Percentiles rank a stretch among this genome's conserved stretches.
These are phyloP conservation scores for Phytophthora citrophthora DNA, from an alignment of 352 stramenopile species.

Conservation along the genomic window DNA sequence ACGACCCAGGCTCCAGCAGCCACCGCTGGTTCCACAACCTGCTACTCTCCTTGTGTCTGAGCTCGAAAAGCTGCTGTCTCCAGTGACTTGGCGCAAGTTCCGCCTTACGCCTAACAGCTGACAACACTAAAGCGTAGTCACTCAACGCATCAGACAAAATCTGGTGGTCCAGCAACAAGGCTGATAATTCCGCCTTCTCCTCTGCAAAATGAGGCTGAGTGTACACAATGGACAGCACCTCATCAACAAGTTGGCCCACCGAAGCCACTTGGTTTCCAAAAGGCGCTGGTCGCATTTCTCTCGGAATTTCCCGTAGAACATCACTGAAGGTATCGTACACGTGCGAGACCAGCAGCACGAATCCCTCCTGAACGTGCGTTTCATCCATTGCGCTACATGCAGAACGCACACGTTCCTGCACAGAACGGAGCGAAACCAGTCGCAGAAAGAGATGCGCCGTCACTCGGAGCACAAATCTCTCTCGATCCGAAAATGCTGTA, in stretches of 20 bases:
- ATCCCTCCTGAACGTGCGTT: constrained; percentile 9
- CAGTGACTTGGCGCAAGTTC: constrained; percentile 1
- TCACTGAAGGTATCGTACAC: constrained; percentile 22
- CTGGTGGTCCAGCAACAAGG: constrained; percentile 12
- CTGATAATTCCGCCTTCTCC: constrained; percentile 7
- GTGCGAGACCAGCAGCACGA: constrained; percentile 20
- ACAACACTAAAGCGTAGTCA: constrained; percentile 9
- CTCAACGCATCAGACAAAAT: constrained; percentile 9
- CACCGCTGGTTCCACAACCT: constrained; percentile 32
- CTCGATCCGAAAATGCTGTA: not conserved
- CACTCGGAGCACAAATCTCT: not conserved
- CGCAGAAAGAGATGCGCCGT: constrained; percentile 23
- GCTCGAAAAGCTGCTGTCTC: not conserved
- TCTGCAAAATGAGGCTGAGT: constrained; percentile 8
- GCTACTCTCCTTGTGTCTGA: not conserved
- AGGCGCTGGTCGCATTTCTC: not conserved
- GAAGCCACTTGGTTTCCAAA: not conserved
- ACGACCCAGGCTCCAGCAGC: constrained; percentile 24
- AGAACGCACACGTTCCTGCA: constrained; percentile 10
- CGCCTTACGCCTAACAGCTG: constrained; percentile 5
- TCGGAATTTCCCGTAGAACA: constrained; percentile 8
- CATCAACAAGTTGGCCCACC: constrained; percentile 31
- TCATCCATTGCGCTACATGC: constrained; percentile 2
- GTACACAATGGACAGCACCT: constrained; percentile 39
- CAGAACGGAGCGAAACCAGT: constrained; percentile 3